These are phyloP conservation scores for Neurospora cerealis DNA, from an alignment of 495 filamentous ascomycete genomes.

Conservation along the genomic window DNA sequence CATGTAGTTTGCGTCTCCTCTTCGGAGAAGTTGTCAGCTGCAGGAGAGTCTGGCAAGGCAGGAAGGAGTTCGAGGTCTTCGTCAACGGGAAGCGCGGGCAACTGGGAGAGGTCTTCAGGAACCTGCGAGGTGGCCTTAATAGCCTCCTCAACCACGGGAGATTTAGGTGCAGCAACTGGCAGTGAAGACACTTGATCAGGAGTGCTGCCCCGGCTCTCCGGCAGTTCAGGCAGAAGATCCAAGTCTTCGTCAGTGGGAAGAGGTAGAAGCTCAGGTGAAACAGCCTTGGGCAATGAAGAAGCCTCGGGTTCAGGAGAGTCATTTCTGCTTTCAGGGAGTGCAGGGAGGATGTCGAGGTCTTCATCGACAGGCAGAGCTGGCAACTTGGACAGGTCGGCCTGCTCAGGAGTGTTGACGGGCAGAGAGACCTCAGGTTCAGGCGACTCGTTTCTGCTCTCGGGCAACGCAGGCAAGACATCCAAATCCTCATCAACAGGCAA, in stretches of 20 bases:
- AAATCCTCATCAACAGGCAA: background rate
- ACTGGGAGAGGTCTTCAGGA: background rate
- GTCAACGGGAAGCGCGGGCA: background rate
- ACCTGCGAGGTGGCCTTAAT: no score
- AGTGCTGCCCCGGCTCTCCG: background rate
- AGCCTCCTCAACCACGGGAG: background rate
- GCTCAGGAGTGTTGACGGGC: background rate
- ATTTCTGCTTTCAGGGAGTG: background rate
- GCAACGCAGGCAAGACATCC: background rate
- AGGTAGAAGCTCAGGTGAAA: background rate
- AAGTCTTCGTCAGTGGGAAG: background rate
- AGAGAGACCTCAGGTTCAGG: background rate
- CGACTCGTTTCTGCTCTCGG: background rate
- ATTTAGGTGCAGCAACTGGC: background rate
- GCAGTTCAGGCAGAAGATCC: background rate
- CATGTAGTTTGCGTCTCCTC: background rate
- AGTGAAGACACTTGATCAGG: background rate
- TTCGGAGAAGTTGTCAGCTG: background rate
- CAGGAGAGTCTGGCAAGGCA: background rate
- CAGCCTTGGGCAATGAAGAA: background rate
- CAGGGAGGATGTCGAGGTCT: background rate
- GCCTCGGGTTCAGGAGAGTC: background rate
- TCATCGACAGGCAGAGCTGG: background rate
- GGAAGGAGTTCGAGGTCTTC: background rate
- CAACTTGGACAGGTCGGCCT: background rate